Conservation (phyloP, 2,329 filamentous ascomycete species). For the Biscogniauxia marginata region DNA sequence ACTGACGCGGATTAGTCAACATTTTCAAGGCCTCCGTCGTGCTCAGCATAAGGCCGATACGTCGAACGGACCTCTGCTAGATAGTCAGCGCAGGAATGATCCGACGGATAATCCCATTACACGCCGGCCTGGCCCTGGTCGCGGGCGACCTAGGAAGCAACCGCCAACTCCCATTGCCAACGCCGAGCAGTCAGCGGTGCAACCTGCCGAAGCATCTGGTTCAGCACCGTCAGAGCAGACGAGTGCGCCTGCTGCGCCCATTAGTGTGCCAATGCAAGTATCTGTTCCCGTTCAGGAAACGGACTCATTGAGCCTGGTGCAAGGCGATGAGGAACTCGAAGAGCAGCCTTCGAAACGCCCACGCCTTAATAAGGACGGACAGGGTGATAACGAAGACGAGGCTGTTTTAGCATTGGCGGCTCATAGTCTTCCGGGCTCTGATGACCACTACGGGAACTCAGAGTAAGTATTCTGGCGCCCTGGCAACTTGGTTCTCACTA, state of each 20-base stretch:
- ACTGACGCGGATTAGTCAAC: constrained; percentile 45
- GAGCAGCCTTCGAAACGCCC: constrained; percentile 33
- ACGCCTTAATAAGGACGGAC: constrained; percentile 26
- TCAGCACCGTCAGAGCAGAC: constrained; percentile 9
- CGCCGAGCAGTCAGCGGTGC: constrained; percentile 5
- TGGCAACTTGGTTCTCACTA: constrained; percentile 7
- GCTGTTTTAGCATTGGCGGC: constrained; percentile 30
- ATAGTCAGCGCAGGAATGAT: constrained; percentile 43
- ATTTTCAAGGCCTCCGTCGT: constrained; percentile 58
- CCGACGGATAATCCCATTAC: constrained; percentile 58
- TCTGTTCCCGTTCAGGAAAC: constrained; percentile 15
- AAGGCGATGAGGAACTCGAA: constrained; percentile 22
- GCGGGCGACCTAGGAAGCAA: constrained; percentile 52
- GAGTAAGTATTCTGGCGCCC: constrained; percentile 22
- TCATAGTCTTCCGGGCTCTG: constrained; percentile 23
- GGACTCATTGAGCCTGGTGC: constrained; percentile 18
- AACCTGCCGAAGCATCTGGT: constrained; percentile 3
- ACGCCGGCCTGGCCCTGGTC: constrained; percentile 57
- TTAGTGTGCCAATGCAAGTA: constrained; percentile 11
- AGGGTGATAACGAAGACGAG: constrained; percentile 24
- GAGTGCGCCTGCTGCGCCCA: constrained; percentile 6
- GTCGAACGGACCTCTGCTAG: constrained; percentile 33
- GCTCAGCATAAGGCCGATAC: constrained; percentile 52
- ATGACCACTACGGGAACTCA: constrained; percentile 26
- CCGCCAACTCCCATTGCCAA: constrained; percentile 22